phyloP scores from a whole-genome alignment of 106 monocot species.

The Triglochin maritima region DNA sequence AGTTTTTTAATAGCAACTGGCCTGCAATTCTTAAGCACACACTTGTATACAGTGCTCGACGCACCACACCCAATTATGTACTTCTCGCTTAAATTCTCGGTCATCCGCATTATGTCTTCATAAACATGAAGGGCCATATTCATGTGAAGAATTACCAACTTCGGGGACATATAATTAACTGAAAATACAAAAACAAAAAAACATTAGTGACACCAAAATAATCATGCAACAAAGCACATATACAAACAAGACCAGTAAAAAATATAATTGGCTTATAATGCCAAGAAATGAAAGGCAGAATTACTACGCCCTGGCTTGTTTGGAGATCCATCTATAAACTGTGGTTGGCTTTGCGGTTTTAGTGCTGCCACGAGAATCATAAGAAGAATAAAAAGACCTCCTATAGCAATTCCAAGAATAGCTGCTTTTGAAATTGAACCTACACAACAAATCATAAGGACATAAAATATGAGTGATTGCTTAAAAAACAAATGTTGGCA shows the following conservation, averaged over 20 bases:
- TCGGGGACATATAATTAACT: conserved; percentile 48
- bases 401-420: conserved; percentile 76
- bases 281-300: conserved; percentile 9
- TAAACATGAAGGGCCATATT: conserved; percentile 98
- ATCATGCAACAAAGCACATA: too few relatives aligned
- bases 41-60: conserved; percentile 94
- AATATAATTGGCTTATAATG: background rate
- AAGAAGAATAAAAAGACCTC: conserved; percentile 58
- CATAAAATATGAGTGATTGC: background rate
- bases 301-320: conserved; percentile 49
- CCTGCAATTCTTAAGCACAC: conserved; percentile 86
- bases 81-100: conserved; percentile 86
- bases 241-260: too few relatives aligned
- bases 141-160: conserved; percentile 92
- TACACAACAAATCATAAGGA: conserved; percentile 1
- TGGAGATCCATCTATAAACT: conserved; percentile 32
- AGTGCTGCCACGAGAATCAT: conserved; percentile 66
- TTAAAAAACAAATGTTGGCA: background rate
- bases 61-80: conserved; percentile 95
- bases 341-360: conserved; percentile 48
- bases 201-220: background rate
- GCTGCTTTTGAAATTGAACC: conserved; percentile 59
- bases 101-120: conserved; percentile 99
- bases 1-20: conserved; percentile 88
- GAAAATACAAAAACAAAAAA: conserved; percentile 4